These are phyloP conservation scores for Oidiodendron maius DNA, from an alignment of 495 filamentous ascomycete genomes.

Conservation along the genomic window DNA sequence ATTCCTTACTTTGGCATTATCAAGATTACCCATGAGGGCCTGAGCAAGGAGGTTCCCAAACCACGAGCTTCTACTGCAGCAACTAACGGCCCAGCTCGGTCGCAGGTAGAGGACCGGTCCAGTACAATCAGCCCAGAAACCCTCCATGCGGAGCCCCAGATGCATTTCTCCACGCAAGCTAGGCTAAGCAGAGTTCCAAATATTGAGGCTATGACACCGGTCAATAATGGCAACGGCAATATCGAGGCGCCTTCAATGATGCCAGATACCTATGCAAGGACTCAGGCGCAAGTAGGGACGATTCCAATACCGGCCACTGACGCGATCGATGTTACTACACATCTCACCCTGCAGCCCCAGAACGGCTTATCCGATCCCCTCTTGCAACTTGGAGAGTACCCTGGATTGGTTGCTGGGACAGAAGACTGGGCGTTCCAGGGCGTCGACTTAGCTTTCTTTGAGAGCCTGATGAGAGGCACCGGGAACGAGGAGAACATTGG, in stretches of 20 bases:
- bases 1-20: conserved; percentile 42
- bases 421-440: conserved; percentile 36
- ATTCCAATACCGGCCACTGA: not conserved
- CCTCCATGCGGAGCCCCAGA: too few relatives aligned
- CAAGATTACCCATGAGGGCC: conserved; percentile 33
- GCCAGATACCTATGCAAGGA: not conserved
- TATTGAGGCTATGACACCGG: too few relatives aligned
- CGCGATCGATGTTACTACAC: not conserved
- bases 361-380: conserved; percentile 1
- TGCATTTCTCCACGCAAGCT: too few relatives aligned
- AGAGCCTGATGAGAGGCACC: conserved; percentile 24
- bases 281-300: not conserved
- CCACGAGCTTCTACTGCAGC: too few relatives aligned
- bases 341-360: not conserved
- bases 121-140: too few relatives aligned
- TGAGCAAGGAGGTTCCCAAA: too few relatives aligned
- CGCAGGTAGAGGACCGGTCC: too few relatives aligned
- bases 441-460: conserved; percentile 35
- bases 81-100: too few relatives aligned
- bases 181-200: too few relatives aligned
- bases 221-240: not conserved
- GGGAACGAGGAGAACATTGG: not conserved
- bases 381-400: conserved; percentile 6
- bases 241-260: not conserved
- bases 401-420: conserved; percentile 19